These are phyloP conservation scores for Ambrosiella beaveri DNA, from an alignment of 2,329 filamentous ascomycete species.

Conservation along the genomic window DNA sequence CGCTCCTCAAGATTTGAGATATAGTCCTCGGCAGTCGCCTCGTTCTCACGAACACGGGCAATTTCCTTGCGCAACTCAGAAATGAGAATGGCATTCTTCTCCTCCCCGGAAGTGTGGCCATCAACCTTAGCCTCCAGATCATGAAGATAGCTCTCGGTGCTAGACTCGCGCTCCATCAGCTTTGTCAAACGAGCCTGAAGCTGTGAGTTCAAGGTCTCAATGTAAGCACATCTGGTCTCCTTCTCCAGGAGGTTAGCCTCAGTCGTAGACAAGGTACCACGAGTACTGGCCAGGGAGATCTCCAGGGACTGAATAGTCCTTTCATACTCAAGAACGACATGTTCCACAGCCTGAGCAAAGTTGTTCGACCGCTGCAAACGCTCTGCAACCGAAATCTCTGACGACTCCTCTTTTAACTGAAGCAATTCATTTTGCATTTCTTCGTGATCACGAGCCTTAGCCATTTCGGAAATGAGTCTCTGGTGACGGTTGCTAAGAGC, in stretches of 20 bases:
- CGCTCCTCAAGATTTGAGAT: constrained; percentile 93
- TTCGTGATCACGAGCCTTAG: constrained; percentile 62
- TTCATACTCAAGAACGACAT: constrained; percentile 92
- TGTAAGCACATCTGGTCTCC: constrained; percentile 82
- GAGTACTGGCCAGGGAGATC: constrained; percentile 75
- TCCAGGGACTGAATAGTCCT: constrained; percentile 94
- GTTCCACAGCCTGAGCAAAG: constrained; percentile 88
- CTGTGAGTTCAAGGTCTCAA: constrained; percentile 82
- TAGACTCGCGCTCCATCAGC: constrained; percentile 74
- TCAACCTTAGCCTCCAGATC: constrained; percentile 84
- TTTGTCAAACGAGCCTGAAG: constrained; percentile 84
- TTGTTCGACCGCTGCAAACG: constrained; percentile 86
- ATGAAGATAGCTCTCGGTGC: constrained; percentile 81
- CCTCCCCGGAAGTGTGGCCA: constrained; percentile 76
- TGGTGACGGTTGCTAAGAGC: constrained; percentile 83
- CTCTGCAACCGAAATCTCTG: constrained; percentile 51
- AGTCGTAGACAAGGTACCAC: constrained; percentile 62
- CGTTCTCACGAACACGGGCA: constrained; percentile 70
- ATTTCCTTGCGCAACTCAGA: constrained; percentile 84
- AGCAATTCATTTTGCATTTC: constrained; percentile 34
- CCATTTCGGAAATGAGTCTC: constrained; percentile 87
- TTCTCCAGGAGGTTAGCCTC: constrained; percentile 81
- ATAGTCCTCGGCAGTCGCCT: constrained; percentile 83
- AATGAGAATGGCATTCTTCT: constrained; percentile 76
- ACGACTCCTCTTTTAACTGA: constrained; percentile 32